Base-by-base conservation (phyloP, 768 basidiomycete genomes). In the Kwoniella mangroviensis region DNA sequence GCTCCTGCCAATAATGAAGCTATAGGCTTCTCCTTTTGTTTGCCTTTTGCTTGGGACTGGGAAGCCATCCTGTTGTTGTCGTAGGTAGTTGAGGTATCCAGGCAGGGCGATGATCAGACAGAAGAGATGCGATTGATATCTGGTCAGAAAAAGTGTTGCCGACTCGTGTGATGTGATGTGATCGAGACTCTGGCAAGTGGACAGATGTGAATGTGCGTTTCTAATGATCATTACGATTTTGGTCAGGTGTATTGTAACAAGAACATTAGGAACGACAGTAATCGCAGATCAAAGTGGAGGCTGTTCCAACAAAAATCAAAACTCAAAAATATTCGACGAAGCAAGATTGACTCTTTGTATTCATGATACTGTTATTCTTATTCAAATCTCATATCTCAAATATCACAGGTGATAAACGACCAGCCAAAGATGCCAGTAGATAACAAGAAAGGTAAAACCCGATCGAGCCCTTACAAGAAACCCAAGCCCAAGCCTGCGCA, bases 1-100 rank as follows among this genome's bases (percentile, higher is more conserved):
- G 93, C 88, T 10, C 97, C 97, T 1, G 96, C 96, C 68, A 94
- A 85, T 84, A 98, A 84, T 15, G 96, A 92, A 76, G 93, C 92
- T 7, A 90, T 45, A 0, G 94, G 91, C 75, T 92, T 92, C 81
- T 95, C 94, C 72, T 73, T 77, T 22, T 63, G 73, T 65, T 81
- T 81, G 4, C 78, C 78, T 73, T 78, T 81, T 4, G 68, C 55
- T n/a, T 45, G 61, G 15, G 65, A 24, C 22, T 40, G 40, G 3
- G 68, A 2, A 21, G 68, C 45, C 68, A 69, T 69, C 22, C 19
- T 63, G 54, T 10, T 17, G 40, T 22, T 4, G 5, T 17, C 21
- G 19, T 42, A 21, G 4, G 6, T 7, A 34, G 34, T 34, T 34
- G 34, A 34, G 34, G 34, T 34, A 34, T 7, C 9, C 34, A 34